Evolutionary conservation across 441 rosid species (phyloP).

Genomic region (Macaranga tanarius): DNA sequence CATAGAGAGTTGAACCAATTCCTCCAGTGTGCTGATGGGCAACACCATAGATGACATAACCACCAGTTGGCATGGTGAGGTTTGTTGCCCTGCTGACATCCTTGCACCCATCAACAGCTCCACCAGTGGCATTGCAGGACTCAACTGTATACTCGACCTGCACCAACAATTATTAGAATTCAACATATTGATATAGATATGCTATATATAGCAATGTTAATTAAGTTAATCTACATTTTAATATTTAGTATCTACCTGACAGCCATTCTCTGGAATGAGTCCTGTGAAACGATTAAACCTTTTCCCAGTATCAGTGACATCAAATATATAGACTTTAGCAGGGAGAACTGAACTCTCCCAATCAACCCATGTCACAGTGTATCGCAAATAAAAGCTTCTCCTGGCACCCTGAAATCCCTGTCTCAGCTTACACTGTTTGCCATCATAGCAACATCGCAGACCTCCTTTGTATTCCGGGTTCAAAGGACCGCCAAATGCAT

Average conservation of each 20-base stretch:
- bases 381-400: conserved; percentile 56
- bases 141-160: conserved; percentile 73
- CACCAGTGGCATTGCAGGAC: conserved; percentile 35
- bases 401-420: conserved; percentile 50
- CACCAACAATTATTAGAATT: not conserved
- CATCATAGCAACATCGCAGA: conserved; percentile 62
- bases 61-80: conserved; percentile 58
- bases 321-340: conserved; percentile 61
- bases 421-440: conserved; percentile 56
- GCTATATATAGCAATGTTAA: too few relatives aligned
- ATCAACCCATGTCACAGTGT: conserved; percentile 71
- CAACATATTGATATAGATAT: not conserved
- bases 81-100: conserved; percentile 49
- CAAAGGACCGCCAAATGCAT: conserved; percentile 45
- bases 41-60: conserved; percentile 74
- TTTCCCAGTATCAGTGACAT: conserved; percentile 69
- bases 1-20: conserved; percentile 58
- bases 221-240: too few relatives aligned
- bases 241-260: conserved; percentile 39
- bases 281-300: conserved; percentile 36
- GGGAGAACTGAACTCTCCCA: conserved; percentile 63
- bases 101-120: conserved; percentile 34
- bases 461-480: conserved; percentile 71
- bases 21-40: conserved; percentile 85
- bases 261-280: conserved; percentile 38